A percentile compares a stretch with the other conserved stretches of the same genome.
phyloP scores from a whole-genome alignment of 2,329 filamentous ascomycete genomes.

The Hirsutella thompsonii region DNA sequence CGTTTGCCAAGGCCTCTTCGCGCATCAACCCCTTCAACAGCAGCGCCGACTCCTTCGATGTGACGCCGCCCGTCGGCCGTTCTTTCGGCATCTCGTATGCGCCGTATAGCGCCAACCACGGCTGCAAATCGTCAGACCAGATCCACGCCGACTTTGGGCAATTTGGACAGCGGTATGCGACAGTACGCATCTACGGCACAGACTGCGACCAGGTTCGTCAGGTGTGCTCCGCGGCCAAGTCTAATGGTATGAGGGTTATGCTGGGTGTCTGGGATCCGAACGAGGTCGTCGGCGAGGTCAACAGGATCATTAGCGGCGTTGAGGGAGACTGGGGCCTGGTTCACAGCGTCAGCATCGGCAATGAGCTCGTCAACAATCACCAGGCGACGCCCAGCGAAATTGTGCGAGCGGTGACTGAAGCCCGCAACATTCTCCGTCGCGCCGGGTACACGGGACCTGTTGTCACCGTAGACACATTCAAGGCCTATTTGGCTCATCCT shows the following conservation, averaged over 20 bases:
- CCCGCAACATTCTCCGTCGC: conserved; percentile 41
- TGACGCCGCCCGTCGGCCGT: not conserved
- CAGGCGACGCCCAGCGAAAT: conserved; percentile 39
- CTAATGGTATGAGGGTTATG: conserved; percentile 58
- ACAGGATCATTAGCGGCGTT: conserved; percentile 46
- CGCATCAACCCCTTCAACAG: not conserved
- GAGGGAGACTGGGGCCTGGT: conserved; percentile 53
- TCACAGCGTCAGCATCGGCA: conserved; percentile 64
- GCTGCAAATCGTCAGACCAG: conserved; percentile 54
- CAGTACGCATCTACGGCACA: conserved; percentile 66
- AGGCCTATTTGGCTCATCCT: conserved; percentile 51
- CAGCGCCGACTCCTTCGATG: not conserved
- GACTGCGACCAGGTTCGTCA: conserved; percentile 62
- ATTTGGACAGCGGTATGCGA: conserved; percentile 38
- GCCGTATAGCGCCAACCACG: conserved; percentile 34
- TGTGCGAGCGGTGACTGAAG: conserved; percentile 41
- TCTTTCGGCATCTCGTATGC: conserved; percentile 33
- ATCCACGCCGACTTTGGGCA: conserved; percentile 51
- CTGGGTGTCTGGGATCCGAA: conserved; percentile 58
- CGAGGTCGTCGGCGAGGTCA: conserved; percentile 41
- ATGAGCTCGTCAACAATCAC: conserved; percentile 63
- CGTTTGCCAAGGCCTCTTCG: not conserved
- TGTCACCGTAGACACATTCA: conserved; percentile 70
- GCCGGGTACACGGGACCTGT: conserved; percentile 61
- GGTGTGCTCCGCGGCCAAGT: conserved; percentile 48